Base-by-base conservation (phyloP, 495 filamentous ascomycete species). In the Xylaria flabelliformis region DNA sequence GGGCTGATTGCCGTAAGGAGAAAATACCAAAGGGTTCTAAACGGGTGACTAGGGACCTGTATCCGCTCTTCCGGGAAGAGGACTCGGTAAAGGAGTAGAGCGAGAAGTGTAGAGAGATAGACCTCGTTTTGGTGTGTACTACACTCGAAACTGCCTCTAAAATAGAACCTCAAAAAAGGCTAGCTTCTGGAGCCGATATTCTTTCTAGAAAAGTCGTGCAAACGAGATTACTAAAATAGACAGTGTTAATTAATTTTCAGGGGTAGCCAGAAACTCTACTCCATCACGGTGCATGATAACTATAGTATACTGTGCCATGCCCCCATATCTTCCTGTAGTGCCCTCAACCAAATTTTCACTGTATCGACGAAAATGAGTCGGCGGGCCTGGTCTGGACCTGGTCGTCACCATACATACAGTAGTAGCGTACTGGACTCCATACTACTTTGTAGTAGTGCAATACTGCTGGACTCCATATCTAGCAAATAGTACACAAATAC, bases 211-310 rank as follows among this genome's bases (percentile, higher is more conserved):
- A 53, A 39, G 64, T 53, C 24, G 26, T 39, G 2, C n/a, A 51
- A 67, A 48, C 64, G 64, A 67, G 29, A 67, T 67, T 53, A 67
- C 46, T 53, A 41, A n/a, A 48, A 0, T 53, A 7, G 17, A 53
- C 32, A 53, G 46, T 39, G 46, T 21, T 67, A 39, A 67, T 58
- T 32, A 42, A 42, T 26, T 56, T 68, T 68, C 65, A 68, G 50
- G 51, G 65, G 65, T 29, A 19, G n/a, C 21, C 12, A n/a, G 26
- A 46, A 56, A 58, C 4, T 36, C 39, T 68, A 12, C 26, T 44
- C 8, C 19, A 58, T 55, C 21, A 68, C 48, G 12, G 65, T 56
- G 34, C 65, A 55, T 58, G 3, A 21, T 21, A 12, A 29, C 21
- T 50, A 12, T 4, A 3, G 65, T 19, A 6, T 68, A 64, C 53